A percentile compares a stretch with the other conserved stretches of the same genome.
These are phyloP conservation scores for Helminthosporium solani DNA, from an alignment of 2,329 filamentous ascomycete species.

Conservation along the genomic window DNA sequence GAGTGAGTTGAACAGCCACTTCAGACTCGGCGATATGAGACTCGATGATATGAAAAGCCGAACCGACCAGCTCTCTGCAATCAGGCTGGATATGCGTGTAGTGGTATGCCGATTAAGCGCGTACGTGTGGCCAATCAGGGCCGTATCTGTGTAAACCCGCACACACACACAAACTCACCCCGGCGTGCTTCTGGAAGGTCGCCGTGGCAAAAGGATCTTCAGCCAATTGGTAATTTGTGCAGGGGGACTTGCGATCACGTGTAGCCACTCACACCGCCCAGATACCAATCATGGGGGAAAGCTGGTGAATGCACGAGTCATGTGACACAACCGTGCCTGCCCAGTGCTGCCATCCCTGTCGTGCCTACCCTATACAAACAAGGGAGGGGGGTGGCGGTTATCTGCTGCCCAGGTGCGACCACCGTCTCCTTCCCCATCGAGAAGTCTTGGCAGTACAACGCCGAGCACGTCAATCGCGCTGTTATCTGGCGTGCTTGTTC, in stretches of 20 bases:
- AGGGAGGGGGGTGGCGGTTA: neutral
- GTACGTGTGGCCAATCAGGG: too few species aligned
- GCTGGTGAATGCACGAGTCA: neutral
- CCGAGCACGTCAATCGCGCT: slow-evolving; percentile 1
- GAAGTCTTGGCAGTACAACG: neutral
- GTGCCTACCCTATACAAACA: neutral
- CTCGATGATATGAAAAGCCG: too few species aligned
- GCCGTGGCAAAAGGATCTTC: neutral
- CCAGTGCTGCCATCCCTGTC: too few species aligned
- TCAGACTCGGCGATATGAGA: too few species aligned
- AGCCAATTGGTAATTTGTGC: neutral
- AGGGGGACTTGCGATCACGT: neutral
- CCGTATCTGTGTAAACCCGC: too few species aligned
- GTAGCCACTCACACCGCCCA: neutral
- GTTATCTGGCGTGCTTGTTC: neutral
- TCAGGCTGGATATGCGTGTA: too few species aligned
- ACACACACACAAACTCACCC: too few species aligned
- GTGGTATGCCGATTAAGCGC: too few species aligned
- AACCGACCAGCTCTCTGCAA: too few species aligned
- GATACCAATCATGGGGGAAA: neutral
- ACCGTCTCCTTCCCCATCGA: slow-evolving; percentile 1
- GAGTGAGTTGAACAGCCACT: too few species aligned
- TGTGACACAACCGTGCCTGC: neutral
- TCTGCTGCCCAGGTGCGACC: neutral
- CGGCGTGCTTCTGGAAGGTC: neutral